Base-by-base conservation (phyloP, 2,329 filamentous ascomycete genomes). In the Fusarium decemcellulare region DNA sequence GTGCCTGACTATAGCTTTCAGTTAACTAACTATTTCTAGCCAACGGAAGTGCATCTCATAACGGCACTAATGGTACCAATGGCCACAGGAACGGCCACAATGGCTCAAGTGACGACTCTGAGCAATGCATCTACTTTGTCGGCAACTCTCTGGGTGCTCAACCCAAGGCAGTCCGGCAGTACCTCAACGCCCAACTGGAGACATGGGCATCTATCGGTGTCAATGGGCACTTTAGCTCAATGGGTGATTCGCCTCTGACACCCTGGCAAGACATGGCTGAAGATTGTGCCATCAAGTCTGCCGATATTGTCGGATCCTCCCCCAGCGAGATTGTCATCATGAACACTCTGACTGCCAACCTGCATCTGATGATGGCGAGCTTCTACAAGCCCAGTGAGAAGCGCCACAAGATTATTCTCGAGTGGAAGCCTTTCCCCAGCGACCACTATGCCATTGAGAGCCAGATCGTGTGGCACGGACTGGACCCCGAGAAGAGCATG, bases 111-210 rank as follows among this genome's bases (percentile, higher is more conserved):
- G 75, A 79, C 2, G 75, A 83, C n/a, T 81, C 72, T 7, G 72
- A 79, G 48, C 74, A 76, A 61, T 78, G 79, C 63, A 91, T 93
- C 63, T 98, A 97, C 79, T 90, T 98, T 68, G 95, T 94, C 71
- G 95, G 95, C 60, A 97, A 97, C 82, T 97, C 94, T 0, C 87
- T 97, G 2, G 94, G 94, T 39, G 87, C 95, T 5, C 94, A 97
- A 78, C 94, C 95, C 46, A 89, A 87, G 66, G 87, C 87, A 14
- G 90, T 91, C 0, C 84, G 87, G 16, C 82, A 86, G 15, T 90
- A 93, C 67, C 81, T 97, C 66, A 84, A 90, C 47, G 87, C 89
- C 6, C 94, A 97, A 71, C 86, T 97, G 1, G 88, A 92, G 66
- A 94, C 93, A 5, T 97, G 95, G 94, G 91, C 91, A 0, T 91